phyloP scores from a whole-genome alignment of 441 rosid species.

The Erodium chrysanthum region DNA sequence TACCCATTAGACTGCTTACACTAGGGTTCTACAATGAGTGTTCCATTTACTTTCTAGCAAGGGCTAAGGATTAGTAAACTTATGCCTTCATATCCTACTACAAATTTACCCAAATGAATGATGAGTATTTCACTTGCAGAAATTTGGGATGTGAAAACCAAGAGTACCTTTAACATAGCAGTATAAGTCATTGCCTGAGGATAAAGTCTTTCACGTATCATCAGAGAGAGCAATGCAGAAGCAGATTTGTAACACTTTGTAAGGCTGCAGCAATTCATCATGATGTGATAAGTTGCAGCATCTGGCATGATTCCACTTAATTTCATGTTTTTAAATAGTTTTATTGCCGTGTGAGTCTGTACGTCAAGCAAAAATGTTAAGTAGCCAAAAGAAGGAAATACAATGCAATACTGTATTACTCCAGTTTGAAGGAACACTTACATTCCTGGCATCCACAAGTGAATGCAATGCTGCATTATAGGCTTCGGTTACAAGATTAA shows the following conservation, averaged over 20 bases:
- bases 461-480: constrained; percentile 64
- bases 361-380: constrained; percentile 14
- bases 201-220: constrained; percentile 63
- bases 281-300: constrained; percentile 50
- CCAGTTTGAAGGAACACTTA: constrained; percentile 29
- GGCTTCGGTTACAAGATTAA: constrained; percentile 31
- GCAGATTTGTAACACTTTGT: constrained; percentile 47
- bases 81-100: neutral
- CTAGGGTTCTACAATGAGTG: no score
- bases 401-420: constrained; percentile 10
- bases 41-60: no score
- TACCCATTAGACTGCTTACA: no score
- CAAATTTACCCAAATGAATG: neutral
- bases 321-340: constrained; percentile 53
- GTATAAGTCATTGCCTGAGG: constrained; percentile 42
- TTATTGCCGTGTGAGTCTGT: constrained; percentile 48
- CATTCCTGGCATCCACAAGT: constrained; percentile 54
- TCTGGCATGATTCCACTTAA: constrained; percentile 33
- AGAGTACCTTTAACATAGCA: constrained; percentile 51
- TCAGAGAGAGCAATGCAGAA: constrained; percentile 53
- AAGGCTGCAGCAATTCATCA: constrained; percentile 62
- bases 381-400: constrained; percentile 5
- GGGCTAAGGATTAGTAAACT: neutral
- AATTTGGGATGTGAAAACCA: neutral
- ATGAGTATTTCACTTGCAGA: neutral